Evolutionary conservation across 495 filamentous ascomycete genomes (phyloP), one percentile per base, ranked within the genome.

Genomic region (Xylaria intraflava): DNA sequence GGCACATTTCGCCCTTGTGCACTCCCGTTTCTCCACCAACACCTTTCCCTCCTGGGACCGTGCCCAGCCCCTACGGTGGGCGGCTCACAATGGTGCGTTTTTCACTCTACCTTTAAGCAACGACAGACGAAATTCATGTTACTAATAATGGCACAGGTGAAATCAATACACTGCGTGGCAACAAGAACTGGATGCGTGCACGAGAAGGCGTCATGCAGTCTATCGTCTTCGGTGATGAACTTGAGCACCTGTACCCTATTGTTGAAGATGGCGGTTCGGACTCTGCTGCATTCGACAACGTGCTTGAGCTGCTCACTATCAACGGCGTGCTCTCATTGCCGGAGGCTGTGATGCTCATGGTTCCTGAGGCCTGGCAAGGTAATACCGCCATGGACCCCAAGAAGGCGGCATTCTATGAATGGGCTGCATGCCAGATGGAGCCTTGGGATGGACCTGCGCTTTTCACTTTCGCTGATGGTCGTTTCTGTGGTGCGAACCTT

Each of bases 101-200:
- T 12, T 38, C 14, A 68, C 58, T 31, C 51, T 51, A 55, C 57
- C 53, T n/a, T n/a, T n/a, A n/a, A 23, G 33, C 35, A 27, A 19
- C 43, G 29, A 19, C 24, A 23, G 9, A 9, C 17, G 30, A 41
- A 57, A 53, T 67, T 69, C 80, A 71, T 81, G 61, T 27, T 53
- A 14, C 12, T n/a, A 20, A 20, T 17, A 19, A 51, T 41, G 16
- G 31, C 40, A 19, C 64, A 84, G 76, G 78, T 76, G 93, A 99
- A 72, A 97, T 99, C 60, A 99, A 99, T 69, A 99, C 93, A 3
- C 76, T 99, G 57, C 87, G 93, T 61, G 93, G 93, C 44, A 99
- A 99, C 76, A 99, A 99, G 80, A 99, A 99, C 74, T 99, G 94
- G 93, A 99, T 99, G 93, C 83, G 93, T 52, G 92, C 93, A 46